Percentiles rank a stretch among this genome's conserved stretches.
These are phyloP conservation scores for Suhomyces bolitotheri DNA, from an alignment of 1,139 yeast species.

Conservation along the genomic window DNA sequence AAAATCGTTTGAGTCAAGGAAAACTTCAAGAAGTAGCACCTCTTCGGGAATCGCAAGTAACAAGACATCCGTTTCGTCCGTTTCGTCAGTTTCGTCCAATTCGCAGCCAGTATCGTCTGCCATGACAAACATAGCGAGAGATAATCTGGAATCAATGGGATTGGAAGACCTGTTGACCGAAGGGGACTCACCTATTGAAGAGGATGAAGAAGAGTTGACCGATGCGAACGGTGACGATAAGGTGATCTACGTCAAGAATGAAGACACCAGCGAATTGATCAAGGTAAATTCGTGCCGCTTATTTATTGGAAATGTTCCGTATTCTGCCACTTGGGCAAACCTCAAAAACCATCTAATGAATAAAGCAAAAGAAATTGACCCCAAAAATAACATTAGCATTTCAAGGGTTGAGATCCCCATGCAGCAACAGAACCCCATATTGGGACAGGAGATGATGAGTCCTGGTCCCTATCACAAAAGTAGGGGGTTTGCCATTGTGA, in stretches of 20 bases:
- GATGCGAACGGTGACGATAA: constrained; percentile 20
- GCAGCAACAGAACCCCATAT: constrained; percentile 20
- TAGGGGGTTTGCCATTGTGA: constrained; percentile 69
- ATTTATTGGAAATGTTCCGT: constrained; percentile 62
- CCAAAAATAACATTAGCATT: constrained; percentile 35
- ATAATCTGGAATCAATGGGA: not conserved
- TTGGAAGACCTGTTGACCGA: not conserved
- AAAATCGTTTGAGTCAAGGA: constrained; percentile 14
- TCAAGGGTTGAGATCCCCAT: constrained; percentile 58
- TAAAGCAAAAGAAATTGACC: constrained; percentile 24
- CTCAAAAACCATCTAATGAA: constrained; percentile 48
- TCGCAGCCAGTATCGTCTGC: constrained; percentile 28
- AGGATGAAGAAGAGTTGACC: not conserved
- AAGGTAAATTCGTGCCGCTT: constrained; percentile 42
- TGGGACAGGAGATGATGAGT: not conserved
- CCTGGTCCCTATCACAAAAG: constrained; percentile 19
- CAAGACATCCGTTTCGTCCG: constrained; percentile 15
- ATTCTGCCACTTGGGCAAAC: constrained; percentile 55
- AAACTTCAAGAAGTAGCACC: constrained; percentile 16
- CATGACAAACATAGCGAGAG: constrained; percentile 30
- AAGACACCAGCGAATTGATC: constrained; percentile 31
- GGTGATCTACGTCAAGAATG: constrained; percentile 22
- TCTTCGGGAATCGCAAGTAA: constrained; percentile 8
- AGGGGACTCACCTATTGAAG: not conserved
- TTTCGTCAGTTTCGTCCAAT: constrained; percentile 1